Evolutionary conservation across 2,329 filamentous ascomycete genomes (phyloP).

Genomic region (Epichloe amarillans): DNA sequence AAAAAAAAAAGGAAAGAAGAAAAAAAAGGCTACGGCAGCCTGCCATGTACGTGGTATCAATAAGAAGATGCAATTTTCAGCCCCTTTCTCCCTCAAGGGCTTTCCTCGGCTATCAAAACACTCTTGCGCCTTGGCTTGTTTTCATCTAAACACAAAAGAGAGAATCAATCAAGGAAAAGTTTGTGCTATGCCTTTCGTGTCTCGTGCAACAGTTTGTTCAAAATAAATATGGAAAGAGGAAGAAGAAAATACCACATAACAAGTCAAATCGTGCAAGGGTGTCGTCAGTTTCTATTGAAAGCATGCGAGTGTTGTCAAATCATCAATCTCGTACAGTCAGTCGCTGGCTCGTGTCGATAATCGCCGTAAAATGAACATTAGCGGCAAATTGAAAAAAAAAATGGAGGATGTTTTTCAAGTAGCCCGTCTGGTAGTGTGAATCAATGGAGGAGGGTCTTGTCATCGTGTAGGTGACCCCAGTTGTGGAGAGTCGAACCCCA

Average conservation of each 20-base stretch:
- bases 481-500: conserved; percentile 15
- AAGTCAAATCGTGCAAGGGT: neutral
- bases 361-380: neutral
- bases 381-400: neutral
- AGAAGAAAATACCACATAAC: neutral
- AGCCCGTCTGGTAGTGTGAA: neutral
- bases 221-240: neutral
- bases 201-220: neutral
- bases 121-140: neutral
- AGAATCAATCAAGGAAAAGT: neutral
- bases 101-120: neutral
- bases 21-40: neutral
- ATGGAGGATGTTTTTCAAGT: neutral
- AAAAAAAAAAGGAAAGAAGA: too few relatives aligned
- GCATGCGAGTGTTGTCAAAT: neutral
- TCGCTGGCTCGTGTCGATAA: conserved; percentile 3
- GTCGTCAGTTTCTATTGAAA: neutral
- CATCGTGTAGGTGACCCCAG: conserved; percentile 11
- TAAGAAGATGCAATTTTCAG: neutral
- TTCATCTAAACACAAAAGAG: neutral
- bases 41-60: conserved; percentile 3
- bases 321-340: conserved; percentile 4
- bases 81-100: neutral
- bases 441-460: neutral
- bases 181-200: neutral